A percentile compares a stretch with the other conserved stretches of the same genome.
Conservation (phyloP, 768 basidiomycete species). For the Termitomyces eurrhizus region DNA sequence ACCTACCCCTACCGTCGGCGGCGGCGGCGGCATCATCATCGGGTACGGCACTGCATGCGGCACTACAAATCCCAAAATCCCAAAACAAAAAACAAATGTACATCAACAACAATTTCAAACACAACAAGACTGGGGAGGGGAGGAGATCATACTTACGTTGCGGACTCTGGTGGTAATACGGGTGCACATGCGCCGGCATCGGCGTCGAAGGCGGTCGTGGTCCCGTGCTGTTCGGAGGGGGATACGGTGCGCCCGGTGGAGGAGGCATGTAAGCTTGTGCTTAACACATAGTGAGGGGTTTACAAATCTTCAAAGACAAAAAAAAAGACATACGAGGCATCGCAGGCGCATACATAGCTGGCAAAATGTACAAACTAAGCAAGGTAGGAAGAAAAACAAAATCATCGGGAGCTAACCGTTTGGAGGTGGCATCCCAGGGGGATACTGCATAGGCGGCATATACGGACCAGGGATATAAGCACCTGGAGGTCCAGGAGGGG, state of each 20-base stretch:
- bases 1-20: conserved; percentile 37
- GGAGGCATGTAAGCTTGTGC: conserved; percentile 79
- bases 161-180: conserved; percentile 88
- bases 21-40: conserved; percentile 90
- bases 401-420: conserved; percentile 44
- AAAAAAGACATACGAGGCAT: conserved; percentile 70
- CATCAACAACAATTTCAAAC: conserved; percentile 14
- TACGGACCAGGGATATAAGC: conserved; percentile 77
- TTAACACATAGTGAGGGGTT: conserved; percentile 19
- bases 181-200: conserved; percentile 80
- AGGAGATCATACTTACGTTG: no score
- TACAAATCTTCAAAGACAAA: not conserved
- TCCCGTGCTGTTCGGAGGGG: conserved; percentile 73
- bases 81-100: not conserved
- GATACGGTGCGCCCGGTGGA: conserved; percentile 65
- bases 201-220: conserved; percentile 87
- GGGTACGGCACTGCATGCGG: conserved; percentile 83
- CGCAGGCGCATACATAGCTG: conserved; percentile 82
- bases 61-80: conserved; percentile 37
- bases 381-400: not conserved
- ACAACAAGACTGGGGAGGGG: no score
- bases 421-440: conserved; percentile 74
- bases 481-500: conserved; percentile 71
- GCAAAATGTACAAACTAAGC: conserved; percentile 11
- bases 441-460: conserved; percentile 85